phyloP scores from a whole-genome alignment of 176 grass and related monocot species.

The Hordeum vulgare region DNA sequence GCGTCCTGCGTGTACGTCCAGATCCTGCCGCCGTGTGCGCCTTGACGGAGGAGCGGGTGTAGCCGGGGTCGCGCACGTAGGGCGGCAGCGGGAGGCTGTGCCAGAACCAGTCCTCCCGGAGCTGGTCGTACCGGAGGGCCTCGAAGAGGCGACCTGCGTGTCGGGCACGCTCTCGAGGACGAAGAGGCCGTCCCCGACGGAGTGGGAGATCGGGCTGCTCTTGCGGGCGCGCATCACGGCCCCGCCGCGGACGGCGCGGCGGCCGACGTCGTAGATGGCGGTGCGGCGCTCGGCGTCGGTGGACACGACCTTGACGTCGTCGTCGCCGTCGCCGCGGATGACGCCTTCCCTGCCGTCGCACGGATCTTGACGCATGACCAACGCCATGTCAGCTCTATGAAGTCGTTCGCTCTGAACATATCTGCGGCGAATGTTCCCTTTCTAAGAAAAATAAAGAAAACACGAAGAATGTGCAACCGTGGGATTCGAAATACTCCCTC shows the following conservation, averaged over 20 bases:
- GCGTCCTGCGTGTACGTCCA: background rate
- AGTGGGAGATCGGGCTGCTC: background rate
- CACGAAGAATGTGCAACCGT: too few species aligned
- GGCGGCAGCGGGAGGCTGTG: background rate
- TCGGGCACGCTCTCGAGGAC: background rate
- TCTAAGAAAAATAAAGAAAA: too few species aligned
- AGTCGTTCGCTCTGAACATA: too few species aligned
- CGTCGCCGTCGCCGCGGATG: background rate
- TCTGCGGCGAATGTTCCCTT: too few species aligned
- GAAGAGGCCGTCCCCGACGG: background rate
- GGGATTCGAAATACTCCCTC: too few species aligned
- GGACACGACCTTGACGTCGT: background rate
- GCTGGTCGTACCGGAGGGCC: background rate
- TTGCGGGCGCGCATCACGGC: background rate
- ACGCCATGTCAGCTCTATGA: too few species aligned
- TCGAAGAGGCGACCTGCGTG: background rate
- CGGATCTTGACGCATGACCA: too few species aligned
- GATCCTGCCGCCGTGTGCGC: background rate
- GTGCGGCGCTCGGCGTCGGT: background rate
- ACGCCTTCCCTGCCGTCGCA: too few species aligned
- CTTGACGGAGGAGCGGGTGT: background rate
- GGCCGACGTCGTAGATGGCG: background rate
- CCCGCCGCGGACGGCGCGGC: background rate
- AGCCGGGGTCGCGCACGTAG: background rate
- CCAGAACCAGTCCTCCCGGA: background rate